Evolutionary conservation across 805 yeast species (phyloP).

Genomic region (Kodamaea lidongshanica): DNA sequence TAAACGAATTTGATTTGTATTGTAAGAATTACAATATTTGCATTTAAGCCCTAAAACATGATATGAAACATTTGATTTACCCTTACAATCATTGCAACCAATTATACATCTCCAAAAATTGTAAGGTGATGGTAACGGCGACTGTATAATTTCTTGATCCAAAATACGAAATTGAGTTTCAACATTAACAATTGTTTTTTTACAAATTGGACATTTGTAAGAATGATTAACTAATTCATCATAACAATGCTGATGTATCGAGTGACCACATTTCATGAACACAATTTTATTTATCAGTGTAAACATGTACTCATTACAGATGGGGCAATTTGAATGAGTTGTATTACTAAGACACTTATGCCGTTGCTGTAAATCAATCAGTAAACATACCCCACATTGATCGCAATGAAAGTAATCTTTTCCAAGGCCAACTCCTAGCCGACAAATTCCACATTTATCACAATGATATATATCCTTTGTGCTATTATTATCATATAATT

Average conservation of each 20-base stretch:
- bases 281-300: slow-evolving; percentile 77
- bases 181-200: slow-evolving; percentile 78
- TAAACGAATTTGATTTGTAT: slow-evolving; percentile 67
- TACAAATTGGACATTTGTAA: slow-evolving; percentile 88
- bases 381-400: slow-evolving; percentile 81
- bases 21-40: slow-evolving; percentile 80
- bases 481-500: slow-evolving; percentile 74
- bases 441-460: slow-evolving; percentile 86
- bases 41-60: slow-evolving; percentile 87
- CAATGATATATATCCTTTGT: slow-evolving; percentile 85
- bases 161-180: slow-evolving; percentile 82
- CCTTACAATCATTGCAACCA: slow-evolving; percentile 82
- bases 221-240: slow-evolving; percentile 75
- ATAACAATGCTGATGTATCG: slow-evolving; percentile 82
- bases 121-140: slow-evolving; percentile 77
- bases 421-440: slow-evolving; percentile 82
- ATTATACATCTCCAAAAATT: slow-evolving; percentile 68
- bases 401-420: slow-evolving; percentile 90
- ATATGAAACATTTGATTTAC: slow-evolving; percentile 66
- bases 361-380: slow-evolving; percentile 66
- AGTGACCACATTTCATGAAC: slow-evolving; percentile 91
- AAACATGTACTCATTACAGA: slow-evolving; percentile 87
- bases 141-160: slow-evolving; percentile 74
- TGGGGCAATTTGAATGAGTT: slow-evolving; percentile 88
- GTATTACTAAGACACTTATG: slow-evolving; percentile 84